These are phyloP conservation scores for Periglandula ipomoeae DNA, from an alignment of 2,329 filamentous ascomycete species.

Conservation along the genomic window DNA sequence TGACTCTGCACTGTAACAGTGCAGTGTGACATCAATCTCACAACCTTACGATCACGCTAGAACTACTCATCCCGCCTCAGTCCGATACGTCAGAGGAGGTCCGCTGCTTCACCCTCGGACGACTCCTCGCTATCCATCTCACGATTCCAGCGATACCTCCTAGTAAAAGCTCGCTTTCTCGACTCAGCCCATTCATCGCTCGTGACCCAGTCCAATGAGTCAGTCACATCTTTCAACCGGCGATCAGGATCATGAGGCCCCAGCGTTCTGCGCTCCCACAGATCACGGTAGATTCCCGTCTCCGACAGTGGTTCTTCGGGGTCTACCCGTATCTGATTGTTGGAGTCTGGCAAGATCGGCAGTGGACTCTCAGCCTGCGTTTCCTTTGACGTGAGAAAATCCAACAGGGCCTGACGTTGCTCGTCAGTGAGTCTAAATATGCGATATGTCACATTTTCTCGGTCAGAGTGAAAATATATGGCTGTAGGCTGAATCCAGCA, in stretches of 20 bases:
- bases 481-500: background rate
- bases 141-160: background rate
- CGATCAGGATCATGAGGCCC: background rate
- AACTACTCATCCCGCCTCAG: too few relatives aligned
- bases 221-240: background rate
- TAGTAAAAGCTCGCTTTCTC: background rate
- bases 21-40: too few relatives aligned
- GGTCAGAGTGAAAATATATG: slow-evolving; percentile 16
- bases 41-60: too few relatives aligned
- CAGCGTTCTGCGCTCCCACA: slow-evolving; percentile 9
- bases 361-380: background rate
- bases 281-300: slow-evolving; percentile 11
- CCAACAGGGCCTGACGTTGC: slow-evolving; percentile 14
- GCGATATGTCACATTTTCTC: slow-evolving; percentile 13
- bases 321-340: slow-evolving; percentile 4
- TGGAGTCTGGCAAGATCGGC: slow-evolving; percentile 4
- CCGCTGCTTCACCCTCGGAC: too few relatives aligned
- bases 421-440: slow-evolving; percentile 15
- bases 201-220: background rate
- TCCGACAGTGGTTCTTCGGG: slow-evolving; percentile 10
- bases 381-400: slow-evolving; percentile 12
- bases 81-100: too few relatives aligned
- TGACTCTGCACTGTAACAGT: too few relatives aligned
- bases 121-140: background rate
- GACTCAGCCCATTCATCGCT: background rate